phyloP scores from a whole-genome alignment of 768 basidiomycete genomes.

The Auricularia sp. region DNA sequence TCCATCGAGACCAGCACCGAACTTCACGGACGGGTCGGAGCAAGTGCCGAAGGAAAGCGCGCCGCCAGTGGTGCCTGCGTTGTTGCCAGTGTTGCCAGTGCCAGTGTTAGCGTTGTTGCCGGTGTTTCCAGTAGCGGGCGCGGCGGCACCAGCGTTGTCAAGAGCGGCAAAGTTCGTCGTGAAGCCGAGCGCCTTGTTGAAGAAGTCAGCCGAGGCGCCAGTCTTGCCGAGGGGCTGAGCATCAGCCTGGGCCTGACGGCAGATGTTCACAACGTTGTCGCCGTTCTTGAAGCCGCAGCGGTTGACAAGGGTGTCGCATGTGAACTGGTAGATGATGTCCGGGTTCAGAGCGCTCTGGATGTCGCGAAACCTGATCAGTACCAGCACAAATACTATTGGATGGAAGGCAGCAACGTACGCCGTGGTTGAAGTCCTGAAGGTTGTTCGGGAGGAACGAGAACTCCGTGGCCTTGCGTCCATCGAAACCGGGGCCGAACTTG shows the following conservation, averaged over 20 bases:
- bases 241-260: background rate
- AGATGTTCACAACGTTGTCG: background rate
- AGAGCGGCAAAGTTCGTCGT: conserved; percentile 12
- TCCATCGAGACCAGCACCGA: conserved; percentile 44
- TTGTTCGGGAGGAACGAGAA: conserved; percentile 22
- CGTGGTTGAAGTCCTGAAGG: background rate
- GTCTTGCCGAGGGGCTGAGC: conserved; percentile 4
- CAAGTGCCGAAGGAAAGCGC: conserved; percentile 37
- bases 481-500: conserved; percentile 47
- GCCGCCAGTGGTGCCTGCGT: conserved; percentile 4
- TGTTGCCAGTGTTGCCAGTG: background rate
- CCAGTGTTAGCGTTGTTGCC: background rate
- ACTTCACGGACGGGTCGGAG: conserved; percentile 44
- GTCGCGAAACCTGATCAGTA: no score
- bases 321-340: conserved; percentile 47
- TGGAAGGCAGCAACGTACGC: conserved; percentile 20
- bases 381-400: no score
- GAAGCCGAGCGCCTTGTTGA: conserved; percentile 11
- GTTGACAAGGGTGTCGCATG: conserved; percentile 48
- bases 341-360: conserved; percentile 37
- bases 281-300: conserved; percentile 25
- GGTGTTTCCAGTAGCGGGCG: conserved; percentile 7
- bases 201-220: conserved; percentile 11
- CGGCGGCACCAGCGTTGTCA: background rate
- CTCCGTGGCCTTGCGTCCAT: conserved; percentile 42